Percentiles rank a stretch among this genome's conserved stretches.
These are phyloP conservation scores for Trichophaea hybrida DNA, from an alignment of 2,329 filamentous ascomycete species.

Conservation along the genomic window DNA sequence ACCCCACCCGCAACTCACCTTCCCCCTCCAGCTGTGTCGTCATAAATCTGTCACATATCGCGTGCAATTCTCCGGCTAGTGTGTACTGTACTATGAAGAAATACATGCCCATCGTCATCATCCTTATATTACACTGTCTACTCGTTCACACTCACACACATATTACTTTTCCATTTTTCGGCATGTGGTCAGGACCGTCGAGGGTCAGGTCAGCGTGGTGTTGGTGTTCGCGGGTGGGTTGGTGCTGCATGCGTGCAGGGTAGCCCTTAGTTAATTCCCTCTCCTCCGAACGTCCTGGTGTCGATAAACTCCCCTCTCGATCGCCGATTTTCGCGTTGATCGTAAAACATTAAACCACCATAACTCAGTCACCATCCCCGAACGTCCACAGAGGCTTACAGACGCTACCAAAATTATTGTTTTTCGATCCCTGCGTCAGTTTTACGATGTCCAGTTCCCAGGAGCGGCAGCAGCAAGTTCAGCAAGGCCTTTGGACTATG, in stretches of 20 bases:
- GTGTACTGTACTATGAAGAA: no score
- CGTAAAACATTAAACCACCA: conserved; percentile 2
- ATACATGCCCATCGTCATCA: no score
- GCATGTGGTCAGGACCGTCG: no score
- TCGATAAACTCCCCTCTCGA: conserved; percentile 4
- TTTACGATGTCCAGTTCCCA: conserved; percentile 3
- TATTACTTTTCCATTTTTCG: no score
- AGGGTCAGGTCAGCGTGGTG: no score
- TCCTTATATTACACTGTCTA: no score
- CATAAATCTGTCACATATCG: no score
- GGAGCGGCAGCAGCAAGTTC: neutral
- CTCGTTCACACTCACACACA: no score
- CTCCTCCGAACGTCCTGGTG: neutral
- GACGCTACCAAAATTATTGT: neutral
- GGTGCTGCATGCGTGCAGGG: neutral
- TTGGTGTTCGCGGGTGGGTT: neutral
- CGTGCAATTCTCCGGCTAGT: no score
- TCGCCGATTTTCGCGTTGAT: conserved; percentile 6
- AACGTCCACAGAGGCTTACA: conserved; percentile 1
- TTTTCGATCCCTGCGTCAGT: conserved; percentile 1
- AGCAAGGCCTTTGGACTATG: neutral
- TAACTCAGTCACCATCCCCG: neutral
- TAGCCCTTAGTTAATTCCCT: neutral
- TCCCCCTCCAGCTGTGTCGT: no score
- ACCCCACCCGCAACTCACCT: no score